A percentile compares a stretch with the other conserved stretches of the same genome.
Conservation (phyloP, 306 rosid species). For the Cucurbita argyrosperma region DNA sequence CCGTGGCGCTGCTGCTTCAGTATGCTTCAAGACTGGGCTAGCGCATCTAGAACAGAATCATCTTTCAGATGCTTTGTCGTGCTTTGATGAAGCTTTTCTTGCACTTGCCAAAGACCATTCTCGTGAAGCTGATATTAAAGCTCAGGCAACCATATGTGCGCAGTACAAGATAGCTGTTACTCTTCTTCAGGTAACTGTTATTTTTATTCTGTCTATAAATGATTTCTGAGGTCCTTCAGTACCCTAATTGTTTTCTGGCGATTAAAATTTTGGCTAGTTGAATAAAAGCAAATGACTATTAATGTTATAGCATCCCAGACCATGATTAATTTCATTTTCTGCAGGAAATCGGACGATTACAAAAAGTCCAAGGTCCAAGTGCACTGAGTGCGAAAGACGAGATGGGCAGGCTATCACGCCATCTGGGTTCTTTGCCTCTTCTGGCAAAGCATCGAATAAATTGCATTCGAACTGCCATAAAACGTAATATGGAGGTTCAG, state of each 20-base stretch:
- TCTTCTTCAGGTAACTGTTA: slow-evolving; percentile 66
- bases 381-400: slow-evolving; percentile 96
- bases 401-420: slow-evolving; percentile 96
- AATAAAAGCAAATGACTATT: background rate
- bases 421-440: slow-evolving; percentile 92
- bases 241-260: background rate
- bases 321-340: background rate
- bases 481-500: slow-evolving; percentile 94
- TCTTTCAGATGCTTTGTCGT: slow-evolving; percentile 86
- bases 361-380: slow-evolving; percentile 73
- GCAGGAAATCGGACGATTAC: slow-evolving; percentile 95
- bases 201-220: background rate
- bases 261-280: background rate
- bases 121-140: slow-evolving; percentile 92
- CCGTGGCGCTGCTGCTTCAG: slow-evolving; percentile 74
- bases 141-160: slow-evolving; percentile 96
- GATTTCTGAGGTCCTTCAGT: too few relatives aligned
- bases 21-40: slow-evolving; percentile 93
- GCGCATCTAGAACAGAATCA: slow-evolving; percentile 92
- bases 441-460: slow-evolving; percentile 87
- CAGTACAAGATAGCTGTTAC: slow-evolving; percentile 93
- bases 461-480: slow-evolving; percentile 91
- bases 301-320: background rate
- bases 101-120: slow-evolving; percentile 90
- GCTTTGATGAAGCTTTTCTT: slow-evolving; percentile 91